Evolutionary conservation across 2,329 filamentous ascomycete species (phyloP), one percentile per base, ranked within the genome.

Genomic region (Talaromyces verruculosus): DNA sequence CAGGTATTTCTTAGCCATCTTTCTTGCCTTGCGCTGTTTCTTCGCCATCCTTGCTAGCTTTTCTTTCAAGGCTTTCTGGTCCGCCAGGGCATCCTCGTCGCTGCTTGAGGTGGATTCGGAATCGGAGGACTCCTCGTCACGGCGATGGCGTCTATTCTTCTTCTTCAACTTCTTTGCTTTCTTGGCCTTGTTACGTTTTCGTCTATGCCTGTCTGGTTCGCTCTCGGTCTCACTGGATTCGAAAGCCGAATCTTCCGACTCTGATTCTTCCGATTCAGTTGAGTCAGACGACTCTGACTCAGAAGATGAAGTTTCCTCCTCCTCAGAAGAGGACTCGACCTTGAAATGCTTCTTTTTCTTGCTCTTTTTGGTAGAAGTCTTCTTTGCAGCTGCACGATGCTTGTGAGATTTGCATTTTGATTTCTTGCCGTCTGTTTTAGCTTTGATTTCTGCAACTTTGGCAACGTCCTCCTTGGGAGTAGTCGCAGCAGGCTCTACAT

Each of bases 161-260:
- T 76, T 78, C 72, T 80, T 76, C 61, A 70, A 71, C 10, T 73
- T 69, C 51, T 74, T 78, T 37, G 71, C 67, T 0, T 70, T 66
- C 65, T 77, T 76, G 43, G 72, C 33, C 19, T 66, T 78, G 5
- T 77, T 79, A 10, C 73, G 73, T 70, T 77, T 80, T 64, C 71
- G 70, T 67, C 73, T 71, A 63, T 80, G 79, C 62, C 76, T 71
- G 61, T 78, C 75, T 68, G 64, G 73, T 69, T 73, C 68, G 37
- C 64, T 68, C 3, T 65, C 64, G 19, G 68, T 70, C 15, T 72
- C 70, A 0, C 67, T 69, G 22, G 70, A 68, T 49, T 67, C 65
- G 0, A 57, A 39, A 5, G 41, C 22, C 5, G 62, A 60, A 8
- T 67, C 65, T 39, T 35, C 45, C 11, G 55, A 47, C 3, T 55